phyloP scores from a whole-genome alignment of 345 rosid species.

The Salix purpurea region DNA sequence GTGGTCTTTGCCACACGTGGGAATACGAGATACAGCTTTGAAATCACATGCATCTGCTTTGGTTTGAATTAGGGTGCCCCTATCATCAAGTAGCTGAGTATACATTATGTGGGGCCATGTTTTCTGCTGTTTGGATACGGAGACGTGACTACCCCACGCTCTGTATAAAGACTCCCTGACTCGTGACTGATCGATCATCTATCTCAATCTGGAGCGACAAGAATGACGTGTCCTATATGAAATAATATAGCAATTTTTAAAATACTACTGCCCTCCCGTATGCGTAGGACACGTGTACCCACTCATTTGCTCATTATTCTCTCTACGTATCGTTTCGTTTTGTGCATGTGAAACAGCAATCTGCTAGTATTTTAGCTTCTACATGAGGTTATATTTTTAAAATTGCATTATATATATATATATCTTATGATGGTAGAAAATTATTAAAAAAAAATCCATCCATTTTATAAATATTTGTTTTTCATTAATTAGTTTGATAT shows the following conservation, averaged over 20 bases:
- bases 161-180: neutral
- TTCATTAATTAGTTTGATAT: no score
- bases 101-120: neutral
- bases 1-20: neutral
- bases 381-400: no score
- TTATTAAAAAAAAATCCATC: no score
- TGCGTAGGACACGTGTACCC: conserved; percentile 9
- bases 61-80: neutral
- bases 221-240: neutral
- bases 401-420: no score
- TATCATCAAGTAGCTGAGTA: neutral
- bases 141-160: neutral
- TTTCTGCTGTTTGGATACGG: neutral
- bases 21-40: neutral
- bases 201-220: neutral
- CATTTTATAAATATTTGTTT: no score
- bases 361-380: no score
- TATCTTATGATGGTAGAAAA: no score
- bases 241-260: neutral
- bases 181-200: neutral
- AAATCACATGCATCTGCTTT: neutral
- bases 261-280: neutral
- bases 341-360: no score
- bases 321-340: neutral
- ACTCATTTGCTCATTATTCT: conserved; percentile 20